These are phyloP conservation scores for Gracilaria caudata DNA, from an alignment of 23 red algal genomes.

Conservation along the genomic window DNA sequence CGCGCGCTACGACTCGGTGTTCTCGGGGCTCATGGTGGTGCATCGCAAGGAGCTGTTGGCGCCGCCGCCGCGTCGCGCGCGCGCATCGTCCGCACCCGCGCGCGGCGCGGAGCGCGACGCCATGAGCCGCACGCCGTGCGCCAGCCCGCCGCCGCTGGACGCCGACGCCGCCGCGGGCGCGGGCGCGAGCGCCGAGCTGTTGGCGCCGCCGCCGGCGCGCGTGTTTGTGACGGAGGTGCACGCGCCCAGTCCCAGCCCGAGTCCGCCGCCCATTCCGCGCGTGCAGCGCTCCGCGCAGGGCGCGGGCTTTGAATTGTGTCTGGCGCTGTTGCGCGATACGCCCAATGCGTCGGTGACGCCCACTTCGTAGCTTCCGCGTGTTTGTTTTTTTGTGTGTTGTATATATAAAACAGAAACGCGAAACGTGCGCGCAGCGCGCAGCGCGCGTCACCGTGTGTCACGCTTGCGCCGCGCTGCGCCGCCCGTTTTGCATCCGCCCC, in stretches of 20 bases:
- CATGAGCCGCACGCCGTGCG: not conserved
- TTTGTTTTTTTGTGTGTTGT: conserved; percentile 38
- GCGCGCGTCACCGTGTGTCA: too few species aligned
- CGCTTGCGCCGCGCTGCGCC: not conserved
- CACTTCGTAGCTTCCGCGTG: not conserved
- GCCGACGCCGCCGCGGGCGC: not conserved
- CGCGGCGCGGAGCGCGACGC: not conserved
- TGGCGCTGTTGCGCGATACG: conserved; percentile 14
- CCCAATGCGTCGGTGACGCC: not conserved
- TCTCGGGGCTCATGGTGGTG: conserved; percentile 62
- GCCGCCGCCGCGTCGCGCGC: not conserved
- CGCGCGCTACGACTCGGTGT: conserved; percentile 51
- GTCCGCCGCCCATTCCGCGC: conserved; percentile 61
- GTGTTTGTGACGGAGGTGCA: conserved; percentile 71
- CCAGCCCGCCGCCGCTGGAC: not conserved
- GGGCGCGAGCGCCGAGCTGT: not conserved
- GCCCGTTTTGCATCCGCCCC: not conserved
- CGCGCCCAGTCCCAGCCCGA: conserved; percentile 64
- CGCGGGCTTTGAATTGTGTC: conserved; percentile 18
- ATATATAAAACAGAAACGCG: too few species aligned
- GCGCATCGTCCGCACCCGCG: not conserved
- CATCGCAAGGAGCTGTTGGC: conserved; percentile 14
- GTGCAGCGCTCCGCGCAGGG: conserved; percentile 11
- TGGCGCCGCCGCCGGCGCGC: not conserved
- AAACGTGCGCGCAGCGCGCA: too few species aligned